phyloP scores from a whole-genome alignment of 116 monocot species.

The Iris pallida region DNA sequence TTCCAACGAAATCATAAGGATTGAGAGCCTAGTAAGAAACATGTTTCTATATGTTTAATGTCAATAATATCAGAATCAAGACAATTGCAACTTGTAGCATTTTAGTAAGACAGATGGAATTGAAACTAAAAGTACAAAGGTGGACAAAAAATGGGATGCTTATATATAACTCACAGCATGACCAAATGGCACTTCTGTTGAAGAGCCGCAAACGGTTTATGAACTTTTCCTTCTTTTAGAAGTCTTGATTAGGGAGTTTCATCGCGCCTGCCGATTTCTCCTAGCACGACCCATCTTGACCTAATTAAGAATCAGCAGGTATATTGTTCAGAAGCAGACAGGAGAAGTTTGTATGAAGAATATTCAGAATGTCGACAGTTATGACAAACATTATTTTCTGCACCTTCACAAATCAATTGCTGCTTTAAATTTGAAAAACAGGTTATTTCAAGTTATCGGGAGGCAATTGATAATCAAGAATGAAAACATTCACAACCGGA shows the following conservation, averaged over 20 bases:
- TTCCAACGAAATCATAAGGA: too few species aligned
- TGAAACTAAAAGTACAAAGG: background rate
- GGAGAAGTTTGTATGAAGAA: background rate
- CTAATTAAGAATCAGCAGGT: conserved; percentile 25
- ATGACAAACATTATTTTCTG: too few species aligned
- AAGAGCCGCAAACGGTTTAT: conserved; percentile 97
- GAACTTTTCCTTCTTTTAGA: conserved; percentile 75
- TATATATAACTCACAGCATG: conserved; percentile 74
- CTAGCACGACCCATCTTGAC: conserved; percentile 97
- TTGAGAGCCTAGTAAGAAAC: too few species aligned
- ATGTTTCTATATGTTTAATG: too few species aligned
- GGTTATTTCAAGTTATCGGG: background rate
- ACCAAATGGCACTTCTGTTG: conserved; percentile 98
- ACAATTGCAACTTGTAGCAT: background rate
- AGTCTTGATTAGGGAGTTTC: conserved; percentile 93
- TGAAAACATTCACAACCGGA: background rate
- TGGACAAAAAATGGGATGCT: conserved; percentile 2
- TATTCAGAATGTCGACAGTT: background rate
- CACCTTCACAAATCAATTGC: too few species aligned
- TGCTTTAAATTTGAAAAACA: background rate
- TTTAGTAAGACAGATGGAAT: background rate
- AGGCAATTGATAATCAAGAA: background rate
- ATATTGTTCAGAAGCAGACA: background rate
- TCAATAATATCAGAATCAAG: too few species aligned
- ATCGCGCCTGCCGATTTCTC: conserved; percentile 92